Base-by-base conservation (phyloP, 1,139 yeast genomes). In the Magnusiomyces ingens region DNA sequence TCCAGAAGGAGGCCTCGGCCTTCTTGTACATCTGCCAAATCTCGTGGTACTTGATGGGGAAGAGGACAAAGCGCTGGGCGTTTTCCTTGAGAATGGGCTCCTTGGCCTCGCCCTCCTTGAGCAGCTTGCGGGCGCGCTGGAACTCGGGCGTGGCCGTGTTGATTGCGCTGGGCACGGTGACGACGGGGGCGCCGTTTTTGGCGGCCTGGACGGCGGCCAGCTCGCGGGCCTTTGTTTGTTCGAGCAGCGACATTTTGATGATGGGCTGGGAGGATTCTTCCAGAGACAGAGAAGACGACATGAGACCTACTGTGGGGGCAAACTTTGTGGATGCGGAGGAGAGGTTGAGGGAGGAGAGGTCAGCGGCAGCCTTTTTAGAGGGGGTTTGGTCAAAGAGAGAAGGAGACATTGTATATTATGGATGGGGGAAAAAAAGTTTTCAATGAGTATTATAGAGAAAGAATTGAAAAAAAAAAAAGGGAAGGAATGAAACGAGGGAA, bases 1-100 rank as follows among this genome's bases (percentile, higher is more conserved):
- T 93, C 99, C 99, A 93, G 80, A 93, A 93, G 12, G 97, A 89
- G 22, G 99, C 98, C 77, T 93, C 99, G 45, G 98, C 97, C 75
- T 91, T 90, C 78, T 93, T 93, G 76, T 93, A 93, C 80, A 95
- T 93, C 72, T 91, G 96, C 98, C 99, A 93, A 67, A 94, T 87
- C 75, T 93, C 98, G 70, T 91, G 94, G 76, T 90, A 94, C 74
- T 88, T 87, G 74, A 93, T 90, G 60, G 99, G 99, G 83, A 93
- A 94, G 64, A 93, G 76, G 54, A 93, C 99, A 68, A 90, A 93
- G 68, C 99, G 84, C 68, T 82, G 82, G 62, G 80, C 82, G 80
- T 94, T 93, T 74, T 93, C 98, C 57, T 72, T 71, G 66, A 93
- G 80, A 65, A 93, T 74, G 2, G 97, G 97, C 77, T 93, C 99